Base-by-base conservation (phyloP, 2,329 filamentous ascomycete genomes). In the Ophiostoma perfectum region DNA sequence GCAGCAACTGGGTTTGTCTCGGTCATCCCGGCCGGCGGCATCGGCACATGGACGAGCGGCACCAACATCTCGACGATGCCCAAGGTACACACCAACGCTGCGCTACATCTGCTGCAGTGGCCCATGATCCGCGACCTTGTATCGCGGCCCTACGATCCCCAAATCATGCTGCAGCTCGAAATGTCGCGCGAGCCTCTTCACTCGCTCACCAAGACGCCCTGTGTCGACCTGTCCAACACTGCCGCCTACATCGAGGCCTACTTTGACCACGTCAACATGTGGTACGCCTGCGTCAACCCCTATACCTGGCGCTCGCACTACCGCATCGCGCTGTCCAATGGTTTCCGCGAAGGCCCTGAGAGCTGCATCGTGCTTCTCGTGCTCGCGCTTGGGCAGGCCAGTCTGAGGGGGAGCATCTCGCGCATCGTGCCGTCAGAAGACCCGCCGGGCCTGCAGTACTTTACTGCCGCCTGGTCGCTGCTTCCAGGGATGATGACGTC, bases 221-320 rank as follows among this genome's bases (percentile, higher is more conserved):
- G 84, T 72, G 83, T 93, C 69, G 90, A 93, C 76, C 79, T 93
- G 60, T 89, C 88, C 62, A 92, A 92, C 75, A 90, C 88, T 1
- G 84, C 87, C 64, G 84, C 87, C 4, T 93, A 93, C 76, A 89
- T 92, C 55, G 87, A 90, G 74, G 88, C 91, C 0, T 94, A 92
- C 77, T 95, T 94, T 74, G 88, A 90, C 69, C 84, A 89, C 58
- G 91, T 93, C 70, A 94, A 94, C 72, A 84, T 93, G 3, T 94
- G 91, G 89, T 94, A 94, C 74, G 91, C 91, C 9, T 92, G 90
- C 73, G 90, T 95, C 45, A 93, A 93, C 75, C 91, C 91, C 0
- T 91, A 91, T 76, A 90, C 88, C 1, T 95, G 91, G 91, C 83
- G 85, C 58, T 87, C 83, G 70, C 89, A 92, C 75, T 93, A 93